These are phyloP conservation scores for Yueomyces sinensis DNA, from an alignment of 805 yeast genomes.

Conservation along the genomic window DNA sequence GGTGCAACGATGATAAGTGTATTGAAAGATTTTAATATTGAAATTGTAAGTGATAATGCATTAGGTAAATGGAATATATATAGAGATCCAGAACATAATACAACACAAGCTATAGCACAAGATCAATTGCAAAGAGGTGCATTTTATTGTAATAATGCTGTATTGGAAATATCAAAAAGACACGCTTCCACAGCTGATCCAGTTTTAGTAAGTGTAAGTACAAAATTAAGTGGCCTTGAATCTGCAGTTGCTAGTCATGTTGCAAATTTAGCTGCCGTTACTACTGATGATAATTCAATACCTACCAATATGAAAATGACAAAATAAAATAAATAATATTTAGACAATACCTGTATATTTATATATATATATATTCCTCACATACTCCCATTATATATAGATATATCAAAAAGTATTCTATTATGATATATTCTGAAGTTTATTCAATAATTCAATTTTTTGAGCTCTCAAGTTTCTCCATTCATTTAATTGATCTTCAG, in stretches of 20 bases:
- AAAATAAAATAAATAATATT: too few relatives aligned
- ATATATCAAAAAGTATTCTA: too few relatives aligned
- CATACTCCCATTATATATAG: too few relatives aligned
- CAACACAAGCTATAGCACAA: constrained; percentile 27
- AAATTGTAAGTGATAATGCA: constrained; percentile 7
- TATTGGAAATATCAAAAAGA: constrained; percentile 44
- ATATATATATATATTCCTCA: too few relatives aligned
- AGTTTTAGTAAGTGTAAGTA: constrained; percentile 42
- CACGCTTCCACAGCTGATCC: constrained; percentile 61
- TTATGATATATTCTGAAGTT: too few relatives aligned
- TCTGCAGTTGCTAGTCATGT: neutral
- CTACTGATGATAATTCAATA: neutral
- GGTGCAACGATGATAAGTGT: constrained; percentile 27
- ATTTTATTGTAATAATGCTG: constrained; percentile 47
- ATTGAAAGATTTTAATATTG: constrained; percentile 26
- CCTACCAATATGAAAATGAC: neutral
- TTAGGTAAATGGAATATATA: neutral
- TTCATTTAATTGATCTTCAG: too few relatives aligned
- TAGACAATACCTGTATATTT: too few relatives aligned
- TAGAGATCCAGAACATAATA: constrained; percentile 10
- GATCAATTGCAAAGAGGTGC: constrained; percentile 50
- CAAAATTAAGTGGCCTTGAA: constrained; percentile 54
- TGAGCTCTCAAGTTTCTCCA: too few relatives aligned
- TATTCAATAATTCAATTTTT: too few relatives aligned
- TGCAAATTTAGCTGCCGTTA: neutral